Evolutionary conservation across 2,329 filamentous ascomycete species (phyloP), one percentile per base, ranked within the genome.

Genomic region (Fusarium sp.): DNA sequence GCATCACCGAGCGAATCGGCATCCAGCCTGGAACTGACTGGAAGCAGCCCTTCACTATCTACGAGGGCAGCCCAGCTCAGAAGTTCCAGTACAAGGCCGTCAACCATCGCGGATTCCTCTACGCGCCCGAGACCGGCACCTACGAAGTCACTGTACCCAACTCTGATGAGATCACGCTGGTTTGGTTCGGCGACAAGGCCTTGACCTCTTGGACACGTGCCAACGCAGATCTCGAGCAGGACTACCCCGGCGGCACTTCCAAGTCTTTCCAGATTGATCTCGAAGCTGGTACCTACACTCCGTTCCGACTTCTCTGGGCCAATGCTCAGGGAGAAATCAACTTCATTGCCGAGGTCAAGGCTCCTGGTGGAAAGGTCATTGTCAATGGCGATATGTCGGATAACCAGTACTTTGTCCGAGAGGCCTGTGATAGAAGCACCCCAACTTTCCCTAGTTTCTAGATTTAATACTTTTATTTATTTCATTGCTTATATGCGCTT

Each of bases 301-400:
- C 56, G 4, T 60, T 60, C 56, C 56, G 56, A 17, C 56, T 60
- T 1, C n/a, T 60, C 2, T 60, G 56, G 56, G 56, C 56, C 3
- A 60, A 60, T 2, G 56, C 56, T 44, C 56, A 60, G 43, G 56
- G 56, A 4, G 54, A 60, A 4, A 23, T 60, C 6, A 51, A 60
- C 43, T 60, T 60, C 15, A 44, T 59, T 2, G 56, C 56, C 4
- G 23, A 60, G 15, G 43, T 60, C 2, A 17, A 43, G 54, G 56
- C 54, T 43, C 56, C 56, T 26, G 36, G 46, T 3, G 56, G 56
- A 8, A 12, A 19, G 7, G 28, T 59, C 24, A 60, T 60, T 2
- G 54, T 60, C 1, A 59, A 60, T 1, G 56, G 56, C 12, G 43
- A 59, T 4, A 54, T 43, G 3, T 17, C 7, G 12, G 43, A 60